Evolutionary conservation across 805 yeast genomes (phyloP), one percentile per base, ranked within the genome.

Genomic region (Kuraishia floccosa): DNA sequence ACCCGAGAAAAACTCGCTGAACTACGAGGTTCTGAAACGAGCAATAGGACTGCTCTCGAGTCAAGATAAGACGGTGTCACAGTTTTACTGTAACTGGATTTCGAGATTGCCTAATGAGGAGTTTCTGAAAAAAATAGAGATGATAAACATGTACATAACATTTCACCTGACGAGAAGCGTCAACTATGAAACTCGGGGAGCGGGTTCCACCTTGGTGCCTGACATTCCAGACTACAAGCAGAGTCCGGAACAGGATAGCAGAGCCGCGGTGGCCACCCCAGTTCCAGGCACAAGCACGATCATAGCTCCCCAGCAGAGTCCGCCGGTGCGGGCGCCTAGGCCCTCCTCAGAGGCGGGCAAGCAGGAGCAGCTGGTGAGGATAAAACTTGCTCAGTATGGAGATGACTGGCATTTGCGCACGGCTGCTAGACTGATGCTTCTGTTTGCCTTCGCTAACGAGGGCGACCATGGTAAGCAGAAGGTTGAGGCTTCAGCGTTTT

Each of bases 321-420:
- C n/a, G n/a, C n/a, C n/a, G n/a, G n/a, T n/a, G n/a, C n/a, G n/a
- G n/a, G n/a, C n/a, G n/a, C n/a, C n/a, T n/a, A n/a, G n/a, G n/a
- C n/a, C n/a, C n/a, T 8, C 31, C 10, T 19, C 22, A 7, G 22
- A 10, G 9, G 9, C 9, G 7, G 22, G 22, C 10, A 44, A 39
- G 15, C 22, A 32, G 23, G 31, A 30, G 29, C 44, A 42, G 18
- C 40, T 44, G 15, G 34, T 44, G 12, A 68, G 63, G 35, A 61
- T 76, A 9, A 60, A 56, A 32, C 48, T 75, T 4, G 67, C 67
- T 25, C 74, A 72, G 40, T 87, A 87, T 49, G 77, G 82, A 0
- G 65, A 68, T 37, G 86, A 83, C 45, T 89, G 96, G 95, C 86
- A 79, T 39, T 57, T 87, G 21, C 60, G 66, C 32, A 64, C 84